Evolutionary conservation across 176 grass and related monocot genomes (phyloP).

Genomic region (Hsuehochloa calcarea): DNA sequence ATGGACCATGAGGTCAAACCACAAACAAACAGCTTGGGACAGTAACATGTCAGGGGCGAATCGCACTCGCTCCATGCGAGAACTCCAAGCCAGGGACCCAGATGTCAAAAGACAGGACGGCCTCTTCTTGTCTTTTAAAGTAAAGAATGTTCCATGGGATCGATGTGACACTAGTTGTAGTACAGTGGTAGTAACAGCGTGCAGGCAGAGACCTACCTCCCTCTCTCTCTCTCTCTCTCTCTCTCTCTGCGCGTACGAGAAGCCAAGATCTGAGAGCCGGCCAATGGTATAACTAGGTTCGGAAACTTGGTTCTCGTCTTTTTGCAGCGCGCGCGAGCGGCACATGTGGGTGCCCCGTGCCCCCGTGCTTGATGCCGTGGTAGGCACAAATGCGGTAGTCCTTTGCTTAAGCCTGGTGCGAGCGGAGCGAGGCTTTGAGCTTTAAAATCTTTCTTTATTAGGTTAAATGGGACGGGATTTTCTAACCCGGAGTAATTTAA

Average conservation of each 20-base stretch:
- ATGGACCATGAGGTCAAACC: not conserved
- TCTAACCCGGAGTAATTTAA: not conserved
- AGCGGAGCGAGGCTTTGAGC: not conserved
- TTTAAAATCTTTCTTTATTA: not conserved
- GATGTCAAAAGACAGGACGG: not conserved
- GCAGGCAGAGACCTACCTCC: not conserved
- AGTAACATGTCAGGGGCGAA: not conserved
- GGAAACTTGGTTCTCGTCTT: not conserved
- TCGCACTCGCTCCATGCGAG: not conserved
- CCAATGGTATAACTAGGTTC: not conserved
- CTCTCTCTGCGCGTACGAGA: not conserved
- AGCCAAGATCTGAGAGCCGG: not conserved
- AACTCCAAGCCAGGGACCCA: not conserved
- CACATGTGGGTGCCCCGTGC: not conserved
- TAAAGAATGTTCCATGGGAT: constrained; percentile 25
- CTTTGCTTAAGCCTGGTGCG: not conserved
- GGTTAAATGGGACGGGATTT: not conserved
- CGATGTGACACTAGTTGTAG: not conserved
- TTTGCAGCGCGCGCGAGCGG: no score
- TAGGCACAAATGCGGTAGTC: not conserved
- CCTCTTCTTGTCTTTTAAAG: not conserved
- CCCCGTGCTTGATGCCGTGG: no score
- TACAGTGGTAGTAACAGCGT: no score
- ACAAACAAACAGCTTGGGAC: not conserved
- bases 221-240: no score